These are phyloP conservation scores for Stagonosporopsis tanaceti DNA, from an alignment of 2,329 filamentous ascomycete genomes.

Conservation along the genomic window DNA sequence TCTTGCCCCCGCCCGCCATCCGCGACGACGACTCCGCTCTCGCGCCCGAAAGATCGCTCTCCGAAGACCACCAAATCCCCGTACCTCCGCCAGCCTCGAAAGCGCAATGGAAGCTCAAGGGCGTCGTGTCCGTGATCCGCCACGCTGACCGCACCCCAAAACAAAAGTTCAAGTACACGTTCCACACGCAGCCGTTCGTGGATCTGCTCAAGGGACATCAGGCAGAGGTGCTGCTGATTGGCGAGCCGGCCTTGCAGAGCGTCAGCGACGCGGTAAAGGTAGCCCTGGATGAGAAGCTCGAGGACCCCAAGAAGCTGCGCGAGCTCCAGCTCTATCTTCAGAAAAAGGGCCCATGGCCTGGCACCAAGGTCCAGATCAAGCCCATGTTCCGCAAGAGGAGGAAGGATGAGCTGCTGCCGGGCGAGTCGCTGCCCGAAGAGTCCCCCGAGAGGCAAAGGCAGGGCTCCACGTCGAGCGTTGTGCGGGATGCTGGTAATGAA, in stretches of 20 bases:
- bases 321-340: constrained; percentile 84
- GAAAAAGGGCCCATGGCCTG: constrained; percentile 92
- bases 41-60: constrained; percentile 37
- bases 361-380: constrained; percentile 98
- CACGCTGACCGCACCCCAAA: constrained; percentile 98
- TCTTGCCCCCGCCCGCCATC: constrained; percentile 37
- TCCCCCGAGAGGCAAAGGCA: constrained; percentile 37
- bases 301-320: constrained; percentile 87
- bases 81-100: constrained; percentile 70
- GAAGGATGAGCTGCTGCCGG: constrained; percentile 63
- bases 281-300: constrained; percentile 78
- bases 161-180: constrained; percentile 99
- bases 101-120: constrained; percentile 97
- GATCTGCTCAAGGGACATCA: constrained; percentile 93
- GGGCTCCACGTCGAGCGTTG: constrained; percentile 28
- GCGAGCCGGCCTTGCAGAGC: constrained; percentile 85
- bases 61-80: constrained; percentile 41
- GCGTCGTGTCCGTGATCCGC: constrained; percentile 93
- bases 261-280: constrained; percentile 87
- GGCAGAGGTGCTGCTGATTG: constrained; percentile 93
- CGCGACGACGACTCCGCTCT: constrained; percentile 33
- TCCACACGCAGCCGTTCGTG: constrained; percentile 95
- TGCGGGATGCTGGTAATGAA: constrained; percentile 32
- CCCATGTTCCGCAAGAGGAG: constrained; percentile 96
- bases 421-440: constrained; percentile 40